phyloP scores from a whole-genome alignment of 2,329 filamentous ascomycete species.

The Fusarium protoensiforme region DNA sequence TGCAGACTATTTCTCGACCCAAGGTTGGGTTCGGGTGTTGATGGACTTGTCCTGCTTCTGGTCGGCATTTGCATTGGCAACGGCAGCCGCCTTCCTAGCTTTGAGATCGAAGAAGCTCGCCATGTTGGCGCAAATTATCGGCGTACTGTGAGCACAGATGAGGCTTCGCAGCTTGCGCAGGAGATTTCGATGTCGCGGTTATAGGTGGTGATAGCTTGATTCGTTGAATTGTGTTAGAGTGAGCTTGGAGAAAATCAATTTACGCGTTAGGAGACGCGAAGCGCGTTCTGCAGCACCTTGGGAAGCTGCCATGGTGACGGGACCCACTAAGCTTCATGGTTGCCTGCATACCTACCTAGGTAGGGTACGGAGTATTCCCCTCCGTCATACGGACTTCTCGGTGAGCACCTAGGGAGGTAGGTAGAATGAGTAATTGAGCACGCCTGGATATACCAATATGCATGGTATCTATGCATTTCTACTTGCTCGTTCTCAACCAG shows the following conservation, averaged over 20 bases:
- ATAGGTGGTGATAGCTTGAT: conserved; percentile 4
- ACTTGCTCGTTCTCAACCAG: not conserved
- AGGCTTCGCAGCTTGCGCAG: not conserved
- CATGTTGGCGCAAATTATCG: conserved; percentile 60
- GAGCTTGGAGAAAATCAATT: conserved; percentile 43
- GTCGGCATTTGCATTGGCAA: conserved; percentile 70
- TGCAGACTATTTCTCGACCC: conserved; percentile 98
- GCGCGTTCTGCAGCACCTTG: conserved; percentile 19
- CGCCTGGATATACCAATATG: not conserved
- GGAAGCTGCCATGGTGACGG: not conserved
- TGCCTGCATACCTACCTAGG: not conserved
- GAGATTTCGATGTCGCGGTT: not conserved
- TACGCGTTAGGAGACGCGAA: conserved; percentile 42
- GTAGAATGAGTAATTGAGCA: not conserved
- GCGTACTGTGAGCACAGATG: not conserved
- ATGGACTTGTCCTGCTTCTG: conserved; percentile 72
- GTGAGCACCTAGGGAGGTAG: not conserved
- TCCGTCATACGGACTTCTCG: not conserved
- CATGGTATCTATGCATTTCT: not conserved
- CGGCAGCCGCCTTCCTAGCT: conserved; percentile 83
- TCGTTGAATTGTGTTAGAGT: conserved; percentile 3
- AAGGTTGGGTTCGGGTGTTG: conserved; percentile 80
- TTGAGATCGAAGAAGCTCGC: conserved; percentile 96
- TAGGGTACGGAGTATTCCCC: no score
- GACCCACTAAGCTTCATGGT: not conserved